These are phyloP conservation scores for Backusella tuberculispora DNA, from an alignment of 192 early-diverging fungal genomes.

Conservation along the genomic window DNA sequence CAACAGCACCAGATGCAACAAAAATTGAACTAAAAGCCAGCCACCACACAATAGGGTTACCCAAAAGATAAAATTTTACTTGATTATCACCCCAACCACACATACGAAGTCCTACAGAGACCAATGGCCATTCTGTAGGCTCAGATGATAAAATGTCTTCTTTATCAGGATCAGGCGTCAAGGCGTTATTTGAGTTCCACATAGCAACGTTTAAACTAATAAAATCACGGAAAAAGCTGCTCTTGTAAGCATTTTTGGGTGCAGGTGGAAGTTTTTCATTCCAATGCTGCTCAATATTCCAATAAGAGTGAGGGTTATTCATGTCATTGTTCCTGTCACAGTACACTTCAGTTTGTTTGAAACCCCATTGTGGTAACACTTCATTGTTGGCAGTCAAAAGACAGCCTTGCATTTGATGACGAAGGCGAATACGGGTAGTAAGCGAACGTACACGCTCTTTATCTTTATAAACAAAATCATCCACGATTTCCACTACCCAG, in stretches of 20 bases:
- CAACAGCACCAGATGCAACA: conserved; percentile 30
- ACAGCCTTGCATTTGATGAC: conserved; percentile 75
- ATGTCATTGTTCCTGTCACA: conserved; percentile 75
- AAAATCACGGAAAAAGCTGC: conserved; percentile 83
- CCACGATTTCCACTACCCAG: conserved; percentile 86
- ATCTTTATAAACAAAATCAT: conserved; percentile 59
- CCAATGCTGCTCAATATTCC: conserved; percentile 92
- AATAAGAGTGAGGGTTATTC: conserved; percentile 70
- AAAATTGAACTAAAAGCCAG: conserved; percentile 59
- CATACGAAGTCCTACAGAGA: conserved; percentile 88
- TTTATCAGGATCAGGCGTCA: conserved; percentile 92
- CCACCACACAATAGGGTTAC: conserved; percentile 96
- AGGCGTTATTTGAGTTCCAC: conserved; percentile 96
- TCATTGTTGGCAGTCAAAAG: conserved; percentile 74
- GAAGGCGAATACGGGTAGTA: conserved; percentile 80
- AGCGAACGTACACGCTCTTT: conserved; percentile 66
- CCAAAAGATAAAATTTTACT: conserved; percentile 91
- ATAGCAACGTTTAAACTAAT: conserved; percentile 91
- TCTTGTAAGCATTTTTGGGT: conserved; percentile 61
- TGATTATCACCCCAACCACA: conserved; percentile 87
- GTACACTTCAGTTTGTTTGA: conserved; percentile 90
- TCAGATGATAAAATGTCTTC: conserved; percentile 81
- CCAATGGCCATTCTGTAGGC: conserved; percentile 89
- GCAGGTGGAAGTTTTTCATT: conserved; percentile 79
- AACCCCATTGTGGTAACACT: conserved; percentile 94